A percentile compares a stretch with the other conserved stretches of the same genome.
Evolutionary conservation across 768 basidiomycete species (phyloP).

Genomic region (Pleurotus tuber-regium): DNA sequence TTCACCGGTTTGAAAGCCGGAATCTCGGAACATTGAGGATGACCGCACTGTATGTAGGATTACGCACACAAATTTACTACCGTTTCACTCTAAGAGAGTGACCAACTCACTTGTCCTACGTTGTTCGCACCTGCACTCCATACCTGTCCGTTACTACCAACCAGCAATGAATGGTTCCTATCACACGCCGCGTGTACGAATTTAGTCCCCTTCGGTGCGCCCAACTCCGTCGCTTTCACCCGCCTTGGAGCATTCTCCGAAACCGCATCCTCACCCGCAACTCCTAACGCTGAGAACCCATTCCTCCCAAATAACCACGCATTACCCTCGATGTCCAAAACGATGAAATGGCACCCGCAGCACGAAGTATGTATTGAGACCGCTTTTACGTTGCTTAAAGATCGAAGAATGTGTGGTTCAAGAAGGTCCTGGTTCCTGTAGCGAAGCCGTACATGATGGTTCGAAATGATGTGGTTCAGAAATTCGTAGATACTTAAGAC

Average conservation of each 20-base stretch:
- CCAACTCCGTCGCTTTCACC: slow-evolving; percentile 57
- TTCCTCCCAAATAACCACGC: slow-evolving; percentile 94
- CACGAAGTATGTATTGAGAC: slow-evolving; percentile 75
- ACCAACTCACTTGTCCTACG: slow-evolving; percentile 66
- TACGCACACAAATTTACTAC: background rate
- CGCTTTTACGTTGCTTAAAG: slow-evolving; percentile 76
- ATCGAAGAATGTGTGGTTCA: slow-evolving; percentile 87
- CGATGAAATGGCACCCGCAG: slow-evolving; percentile 73
- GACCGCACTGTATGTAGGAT: slow-evolving; percentile 59
- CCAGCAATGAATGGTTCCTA: slow-evolving; percentile 76
- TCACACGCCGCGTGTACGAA: slow-evolving; percentile 87
- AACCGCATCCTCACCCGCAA: slow-evolving; percentile 52
- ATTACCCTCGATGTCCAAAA: slow-evolving; percentile 67
- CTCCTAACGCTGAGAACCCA: slow-evolving; percentile 65
- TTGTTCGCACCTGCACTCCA: slow-evolving; percentile 86
- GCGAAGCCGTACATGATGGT: background rate
- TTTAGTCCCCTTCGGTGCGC: slow-evolving; percentile 51
- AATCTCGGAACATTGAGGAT: slow-evolving; percentile 62
- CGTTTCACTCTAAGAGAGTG: background rate
- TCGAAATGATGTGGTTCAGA: slow-evolving; percentile 5
- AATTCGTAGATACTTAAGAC: no score
- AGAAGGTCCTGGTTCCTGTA: slow-evolving; percentile 74
- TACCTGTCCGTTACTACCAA: slow-evolving; percentile 76
- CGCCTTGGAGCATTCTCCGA: slow-evolving; percentile 75
- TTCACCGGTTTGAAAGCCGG: slow-evolving; percentile 61